These are phyloP conservation scores for Penicillium robsamsonii DNA, from an alignment of 495 filamentous ascomycete genomes.

Conservation along the genomic window DNA sequence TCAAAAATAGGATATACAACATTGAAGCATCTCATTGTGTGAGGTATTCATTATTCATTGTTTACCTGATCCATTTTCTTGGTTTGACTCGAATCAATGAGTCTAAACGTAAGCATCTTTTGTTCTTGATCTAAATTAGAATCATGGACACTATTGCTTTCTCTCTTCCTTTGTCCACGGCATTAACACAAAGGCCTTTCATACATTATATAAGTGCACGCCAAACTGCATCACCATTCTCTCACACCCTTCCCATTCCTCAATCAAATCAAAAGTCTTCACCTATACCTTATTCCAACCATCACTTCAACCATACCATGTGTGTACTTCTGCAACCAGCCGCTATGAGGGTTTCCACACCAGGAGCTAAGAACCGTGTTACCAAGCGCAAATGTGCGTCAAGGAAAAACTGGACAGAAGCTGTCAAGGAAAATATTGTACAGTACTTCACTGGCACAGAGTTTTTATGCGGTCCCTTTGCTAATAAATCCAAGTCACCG, in stretches of 20 bases:
- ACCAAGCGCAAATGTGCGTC: neutral
- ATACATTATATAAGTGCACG: neutral
- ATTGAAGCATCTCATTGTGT: neutral
- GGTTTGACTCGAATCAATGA: conserved; percentile 1
- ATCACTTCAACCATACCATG: neutral
- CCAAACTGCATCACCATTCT: neutral
- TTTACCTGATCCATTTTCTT: neutral
- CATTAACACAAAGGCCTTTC: neutral
- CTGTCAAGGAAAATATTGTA: conserved; percentile 2
- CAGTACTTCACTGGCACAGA: neutral
- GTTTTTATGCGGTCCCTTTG: neutral
- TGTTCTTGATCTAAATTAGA: neutral
- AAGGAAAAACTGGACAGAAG: neutral
- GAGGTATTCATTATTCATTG: neutral
- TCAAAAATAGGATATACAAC: neutral
- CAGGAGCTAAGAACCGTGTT: neutral
- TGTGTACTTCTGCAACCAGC: neutral
- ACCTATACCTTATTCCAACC: neutral
- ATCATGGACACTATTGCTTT: conserved; percentile 1
- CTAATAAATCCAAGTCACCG: conserved; percentile 3
- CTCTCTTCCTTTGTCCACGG: conserved; percentile 1
- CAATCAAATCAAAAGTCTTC: neutral
- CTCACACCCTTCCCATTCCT: neutral
- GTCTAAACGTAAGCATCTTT: neutral
- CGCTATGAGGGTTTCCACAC: neutral